Percentiles rank a stretch among this genome's conserved stretches.
Conservation (phyloP, 331 rosid species). For the Rhamnella rubrinervis region DNA sequence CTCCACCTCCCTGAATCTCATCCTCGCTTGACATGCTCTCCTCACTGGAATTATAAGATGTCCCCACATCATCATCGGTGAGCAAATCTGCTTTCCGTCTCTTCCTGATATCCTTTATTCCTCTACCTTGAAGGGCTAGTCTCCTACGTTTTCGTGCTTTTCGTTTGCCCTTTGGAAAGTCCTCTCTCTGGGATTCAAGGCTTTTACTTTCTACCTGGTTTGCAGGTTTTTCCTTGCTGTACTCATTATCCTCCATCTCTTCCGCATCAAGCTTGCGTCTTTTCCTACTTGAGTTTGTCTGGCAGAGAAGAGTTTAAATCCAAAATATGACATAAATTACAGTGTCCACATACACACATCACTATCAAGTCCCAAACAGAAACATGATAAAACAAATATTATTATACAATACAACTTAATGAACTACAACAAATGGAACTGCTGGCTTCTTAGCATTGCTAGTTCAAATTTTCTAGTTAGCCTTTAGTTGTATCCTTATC, state of each 20-base stretch:
- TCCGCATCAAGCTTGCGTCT: slow-evolving; percentile 83
- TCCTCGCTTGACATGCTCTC: slow-evolving; percentile 80
- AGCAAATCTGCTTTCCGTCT: slow-evolving; percentile 50
- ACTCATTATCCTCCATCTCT: slow-evolving; percentile 81
- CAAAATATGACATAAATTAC: not conserved
- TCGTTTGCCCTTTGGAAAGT: slow-evolving; percentile 94
- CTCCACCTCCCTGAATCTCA: slow-evolving; percentile 60
- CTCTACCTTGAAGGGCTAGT: slow-evolving; percentile 89
- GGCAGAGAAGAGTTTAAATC: slow-evolving; percentile 31
- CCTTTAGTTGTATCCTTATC: too few species aligned
- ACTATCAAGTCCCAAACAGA: not conserved
- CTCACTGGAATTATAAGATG: slow-evolving; percentile 75
- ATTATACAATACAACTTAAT: not conserved
- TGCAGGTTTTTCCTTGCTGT: slow-evolving; percentile 47
- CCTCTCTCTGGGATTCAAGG: slow-evolving; percentile 79
- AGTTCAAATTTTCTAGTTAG: slow-evolving; percentile 1
- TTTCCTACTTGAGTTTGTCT: slow-evolving; percentile 87
- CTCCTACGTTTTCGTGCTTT: slow-evolving; percentile 93
- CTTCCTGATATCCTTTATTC: slow-evolving; percentile 72
- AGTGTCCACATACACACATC: not conserved
- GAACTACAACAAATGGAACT: too few species aligned
- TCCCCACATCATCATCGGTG: slow-evolving; percentile 62
- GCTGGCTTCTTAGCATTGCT: not conserved
- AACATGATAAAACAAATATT: not conserved
- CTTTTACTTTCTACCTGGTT: slow-evolving; percentile 72